These are phyloP conservation scores for Trypanosoma theileri DNA, from an alignment of 208 protist genomes.

Conservation along the genomic window DNA sequence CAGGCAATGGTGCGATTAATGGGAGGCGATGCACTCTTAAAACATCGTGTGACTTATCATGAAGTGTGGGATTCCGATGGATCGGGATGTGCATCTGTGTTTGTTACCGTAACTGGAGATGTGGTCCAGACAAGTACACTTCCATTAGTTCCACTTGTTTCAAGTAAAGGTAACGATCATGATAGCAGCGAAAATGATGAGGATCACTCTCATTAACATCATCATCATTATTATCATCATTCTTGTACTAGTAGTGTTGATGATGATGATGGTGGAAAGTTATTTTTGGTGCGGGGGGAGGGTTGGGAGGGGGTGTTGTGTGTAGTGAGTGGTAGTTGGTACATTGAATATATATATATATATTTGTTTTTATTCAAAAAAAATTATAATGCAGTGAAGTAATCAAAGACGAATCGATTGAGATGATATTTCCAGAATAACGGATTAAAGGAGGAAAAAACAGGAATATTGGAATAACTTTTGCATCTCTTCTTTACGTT, in stretches of 20 bases:
- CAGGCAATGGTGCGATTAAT: conserved; percentile 74
- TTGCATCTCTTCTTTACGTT: no score
- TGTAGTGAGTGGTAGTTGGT: no score
- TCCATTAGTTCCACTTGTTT: conserved; percentile 10
- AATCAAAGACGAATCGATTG: no score
- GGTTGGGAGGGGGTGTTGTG: no score
- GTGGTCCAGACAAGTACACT: conserved; percentile 58
- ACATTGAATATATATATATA: no score
- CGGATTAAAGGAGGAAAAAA: no score
- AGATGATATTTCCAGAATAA: no score
- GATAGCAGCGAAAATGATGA: background rate
- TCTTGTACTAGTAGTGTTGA: conserved; percentile 2
- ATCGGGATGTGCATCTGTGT: conserved; percentile 69
- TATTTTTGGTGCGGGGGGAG: background rate
- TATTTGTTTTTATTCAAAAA: no score
- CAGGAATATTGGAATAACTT: no score
- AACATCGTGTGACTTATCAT: conserved; percentile 83
- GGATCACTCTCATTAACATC: background rate
- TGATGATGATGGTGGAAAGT: background rate
- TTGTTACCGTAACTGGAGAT: conserved; percentile 87
- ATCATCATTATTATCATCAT: no score
- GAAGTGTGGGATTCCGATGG: conserved; percentile 83
- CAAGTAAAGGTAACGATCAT: background rate
- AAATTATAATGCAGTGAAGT: no score
- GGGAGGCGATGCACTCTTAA: conserved; percentile 86